phyloP scores from a whole-genome alignment of 805 yeast genomes.

The Maudiozyma bulderi region DNA sequence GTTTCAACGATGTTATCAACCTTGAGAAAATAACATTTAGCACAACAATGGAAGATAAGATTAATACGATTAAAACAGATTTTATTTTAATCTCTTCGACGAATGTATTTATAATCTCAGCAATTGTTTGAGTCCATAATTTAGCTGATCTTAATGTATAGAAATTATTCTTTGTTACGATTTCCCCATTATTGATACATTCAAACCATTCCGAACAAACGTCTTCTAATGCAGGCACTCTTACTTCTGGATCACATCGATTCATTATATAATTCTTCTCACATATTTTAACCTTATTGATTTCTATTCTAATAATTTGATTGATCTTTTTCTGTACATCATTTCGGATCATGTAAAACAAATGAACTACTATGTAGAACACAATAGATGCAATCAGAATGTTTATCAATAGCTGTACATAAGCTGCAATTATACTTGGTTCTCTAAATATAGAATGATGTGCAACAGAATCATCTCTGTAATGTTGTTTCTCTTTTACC shows the following conservation, averaged over 20 bases:
- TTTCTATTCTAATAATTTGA: conserved; percentile 45
- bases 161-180: conserved; percentile 35
- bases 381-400: conserved; percentile 40
- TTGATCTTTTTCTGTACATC: conserved; percentile 71
- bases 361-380: conserved; percentile 41
- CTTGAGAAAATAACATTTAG: conserved; percentile 44
- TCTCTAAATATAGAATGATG: neutral
- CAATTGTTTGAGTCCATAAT: conserved; percentile 73
- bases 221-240: conserved; percentile 68
- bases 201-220: conserved; percentile 66
- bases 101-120: conserved; percentile 72
- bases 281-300: conserved; percentile 59
- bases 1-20: conserved; percentile 21
- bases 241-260: conserved; percentile 51
- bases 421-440: conserved; percentile 23
- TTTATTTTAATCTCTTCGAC: conserved; percentile 63
- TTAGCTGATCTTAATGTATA: conserved; percentile 48
- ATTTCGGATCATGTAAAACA: conserved; percentile 44
- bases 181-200: conserved; percentile 45
- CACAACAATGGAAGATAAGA: conserved; percentile 43
- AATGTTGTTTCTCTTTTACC: neutral
- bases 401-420: conserved; percentile 56
- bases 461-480: neutral
- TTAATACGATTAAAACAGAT: conserved; percentile 38
- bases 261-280: conserved; percentile 59